Evolutionary conservation across 2,329 filamentous ascomycete species (phyloP), one percentile per base, ranked within the genome.

Genomic region (Talaromyces sp.): DNA sequence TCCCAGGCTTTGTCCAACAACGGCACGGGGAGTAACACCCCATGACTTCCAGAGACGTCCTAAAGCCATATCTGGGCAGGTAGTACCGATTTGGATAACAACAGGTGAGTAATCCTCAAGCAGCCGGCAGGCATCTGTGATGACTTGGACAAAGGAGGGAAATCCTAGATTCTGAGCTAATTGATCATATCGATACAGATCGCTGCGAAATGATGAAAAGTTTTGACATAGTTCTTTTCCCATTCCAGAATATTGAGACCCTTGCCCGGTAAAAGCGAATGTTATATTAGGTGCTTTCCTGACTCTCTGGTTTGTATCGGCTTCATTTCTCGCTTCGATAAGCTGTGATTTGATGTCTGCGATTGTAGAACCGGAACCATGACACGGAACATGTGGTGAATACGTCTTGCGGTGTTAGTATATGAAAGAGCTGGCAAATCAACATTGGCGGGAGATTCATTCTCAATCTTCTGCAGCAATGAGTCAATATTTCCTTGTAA

Each of bases 391-490:
- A 62, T 66, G 62, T 81, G 76, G 56, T 81, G 79, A 7, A 72
- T 68, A 1, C 78, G 74, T 31, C 80, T 72, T 9, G 88, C 88
- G 2, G 87, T 89, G 0, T 84, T 86, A 0, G 85, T 88, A 71
- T 89, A 90, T 0, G 87, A 82, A 1, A 90, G 72, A 61, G 84
- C 76, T 1, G 81, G 76, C 17, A 88, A 69, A 0, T 82, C 80
- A 0, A 70, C 58, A 1, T 79, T 79, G 5, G 67, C 55, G 19
- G n/a, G 21, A 29, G 55, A 38, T 19, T 4, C 10, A 21, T 35
- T 19, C 12, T 54, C 52, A 52, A 52, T 14, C 2, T 19, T 9
- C n/a, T 43, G 14, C 17, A 43, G 8, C 17, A 43, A n/a, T 43
- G 38, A 10, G 14, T 89, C 76, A 11, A 83, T 76, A 67, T 88